Base-by-base conservation (phyloP, 768 basidiomycete species). In the Aureoboletus auriporus region DNA sequence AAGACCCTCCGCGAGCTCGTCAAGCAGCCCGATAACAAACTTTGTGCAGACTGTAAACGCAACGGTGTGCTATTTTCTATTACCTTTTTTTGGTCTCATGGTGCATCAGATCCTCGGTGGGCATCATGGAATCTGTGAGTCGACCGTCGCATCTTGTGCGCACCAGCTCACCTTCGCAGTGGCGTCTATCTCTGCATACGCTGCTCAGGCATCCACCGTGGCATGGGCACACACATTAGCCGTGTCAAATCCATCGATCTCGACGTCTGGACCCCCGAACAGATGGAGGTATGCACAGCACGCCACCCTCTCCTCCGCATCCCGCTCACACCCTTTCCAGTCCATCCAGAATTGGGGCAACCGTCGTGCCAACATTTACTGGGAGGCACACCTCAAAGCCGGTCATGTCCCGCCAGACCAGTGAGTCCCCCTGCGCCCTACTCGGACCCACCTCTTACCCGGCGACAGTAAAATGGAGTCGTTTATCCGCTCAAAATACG, bases 191-290 rank as follows among this genome's bases (percentile, higher is more conserved):
- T 98, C 34, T 99, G 95, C 65, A 96, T 99, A 55, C 83, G 95
- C 50, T 99, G 95, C 70, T 97, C 94, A 12, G 95, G 95, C 27
- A 89, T 97, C 49, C 95, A 99, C 69, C 85, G 95, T 37, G 87
- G 91, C 35, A 93, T 99, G 92, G 95, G 95, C 51, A 97, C 95
- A 0, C 95, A 99, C 68, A 96, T 98, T 67, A 90, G 89, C 71
- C 90, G 88, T 63, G 89, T 99, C 65, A 96, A 96, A 63, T 95
- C 93, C 3, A 90, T 99, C 46, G 95, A 99, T 71, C 83, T 99
- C 46, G 95, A 99, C 60, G 82, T 89, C 14, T 99, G 95, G 95
- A 95, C 92, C 8, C 91, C 92, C 3, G 93, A 97, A 54, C 95
- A 99, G 71, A 94, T 99, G 88, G 83, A 85, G 71, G 93, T 93